A percentile compares a stretch with the other conserved stretches of the same genome.
Evolutionary conservation across 495 filamentous ascomycete species (phyloP).

Genomic region (Penicillium canescens): DNA sequence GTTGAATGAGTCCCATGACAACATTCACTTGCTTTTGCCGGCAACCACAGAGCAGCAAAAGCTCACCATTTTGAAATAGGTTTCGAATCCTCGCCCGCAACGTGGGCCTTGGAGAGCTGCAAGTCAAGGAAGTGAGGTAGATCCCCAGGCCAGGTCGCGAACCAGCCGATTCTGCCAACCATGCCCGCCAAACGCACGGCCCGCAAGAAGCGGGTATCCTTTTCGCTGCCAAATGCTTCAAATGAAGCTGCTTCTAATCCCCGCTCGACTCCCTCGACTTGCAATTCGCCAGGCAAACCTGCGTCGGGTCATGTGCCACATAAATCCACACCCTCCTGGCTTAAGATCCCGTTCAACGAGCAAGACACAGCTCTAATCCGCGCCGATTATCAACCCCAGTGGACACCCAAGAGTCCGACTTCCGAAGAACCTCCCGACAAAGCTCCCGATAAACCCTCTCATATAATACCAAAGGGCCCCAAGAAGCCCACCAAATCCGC

Average conservation of each 20-base stretch:
- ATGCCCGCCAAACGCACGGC: slow-evolving; percentile 26
- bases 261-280: neutral
- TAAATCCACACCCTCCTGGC: slow-evolving; percentile 16
- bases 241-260: neutral
- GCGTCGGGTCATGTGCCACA: slow-evolving; percentile 14
- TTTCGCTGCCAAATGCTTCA: neutral
- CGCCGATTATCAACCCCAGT: slow-evolving; percentile 30
- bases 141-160: neutral
- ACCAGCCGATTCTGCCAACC: slow-evolving; percentile 22
- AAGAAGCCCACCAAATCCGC: slow-evolving; percentile 1
- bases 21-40: neutral
- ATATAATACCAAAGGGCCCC: neutral
- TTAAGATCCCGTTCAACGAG: slow-evolving; percentile 6
- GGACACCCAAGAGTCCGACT: slow-evolving; percentile 9
- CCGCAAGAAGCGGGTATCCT: slow-evolving; percentile 6
- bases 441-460: neutral
- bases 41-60: neutral
- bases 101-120: neutral
- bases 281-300: slow-evolving; percentile 1
- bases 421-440: neutral
- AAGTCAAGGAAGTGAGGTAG: slow-evolving; percentile 4
- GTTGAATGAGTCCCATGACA: neutral
- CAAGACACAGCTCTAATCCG: slow-evolving; percentile 25
- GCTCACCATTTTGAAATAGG: slow-evolving; percentile 22
- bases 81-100: neutral